Base-by-base conservation (phyloP, 176 grass and related monocot species). In the Rhynchospora pubera region DNA sequence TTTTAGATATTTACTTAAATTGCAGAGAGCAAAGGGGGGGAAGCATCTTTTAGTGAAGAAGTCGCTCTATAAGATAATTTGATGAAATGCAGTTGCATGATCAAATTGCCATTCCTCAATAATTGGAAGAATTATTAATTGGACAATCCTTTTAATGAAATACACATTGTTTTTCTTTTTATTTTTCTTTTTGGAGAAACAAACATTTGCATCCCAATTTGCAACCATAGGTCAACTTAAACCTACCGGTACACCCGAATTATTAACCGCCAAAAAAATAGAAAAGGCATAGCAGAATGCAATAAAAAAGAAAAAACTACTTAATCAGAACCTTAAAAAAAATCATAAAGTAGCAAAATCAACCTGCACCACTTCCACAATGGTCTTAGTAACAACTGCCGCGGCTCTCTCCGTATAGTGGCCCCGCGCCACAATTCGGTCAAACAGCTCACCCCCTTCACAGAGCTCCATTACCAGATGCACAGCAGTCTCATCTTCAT, bases 391-490 rank as follows among this genome's bases (percentile, higher is more conserved):
- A 85, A 99, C 93, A 19, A 81, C 89, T 5, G 97, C 91, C 0
- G 97, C 97, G 32, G 97, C 93, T 26, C 93, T 86, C 86, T 99
- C 97, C 34, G 92, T 99, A 86, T 99, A 99, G 61, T 91, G 93
- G 0, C 97, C 97, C 23, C 91, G 65, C 0, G 97, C 93, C 44
- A 96, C 93, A 82, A 99, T 99, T 79, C 97, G 76, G 79, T 99
- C 97, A 65, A 99, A 99, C 44, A 99, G 87, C 86, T 99, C 97
- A 44, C 97, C 97, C 44, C 97, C 97, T 83, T 99, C 93, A 58
- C 97, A 99, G 43, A 99, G 89, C 89, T 99, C 97, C 97, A 99
- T 99, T 81, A 99, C 87, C 28, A 99, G 82, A 79, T 99, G 97
- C 82, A 99, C 97, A 82, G 91, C 93, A 63, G 88, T 88, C 51